Evolutionary conservation across 805 yeast species (phyloP), one percentile per base, ranked within the genome.

Genomic region (Teunomyces tritomae): DNA sequence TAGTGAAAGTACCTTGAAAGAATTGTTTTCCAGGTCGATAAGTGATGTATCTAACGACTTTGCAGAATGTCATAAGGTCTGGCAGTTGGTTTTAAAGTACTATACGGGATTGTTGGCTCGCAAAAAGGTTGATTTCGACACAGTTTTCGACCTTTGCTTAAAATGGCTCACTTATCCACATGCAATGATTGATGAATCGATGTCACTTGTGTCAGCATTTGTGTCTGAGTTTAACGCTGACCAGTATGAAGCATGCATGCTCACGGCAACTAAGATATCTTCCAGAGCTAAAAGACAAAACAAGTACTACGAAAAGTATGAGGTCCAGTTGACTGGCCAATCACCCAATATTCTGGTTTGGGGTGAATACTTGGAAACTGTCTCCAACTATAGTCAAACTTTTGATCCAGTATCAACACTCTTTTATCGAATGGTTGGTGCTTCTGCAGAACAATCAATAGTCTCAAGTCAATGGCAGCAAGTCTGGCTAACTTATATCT

Each of bases 131-230:
- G 29, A 24, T n/a, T 51, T 63, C 32, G 58, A 59, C 11, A 41
- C 40, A 13, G 32, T 64, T 4, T 56, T 61, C 35, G 50, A 48
- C 6, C 41, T 66, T 4, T 62, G 67, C 56, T 44, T 65, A 4
- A 53, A 62, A 26, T 58, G 78, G 34, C 55, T 81, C 4, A 34
- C 53, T 1, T 51, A 56, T 8, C 83, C 83, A 0, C 82, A 78
- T 57, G 47, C 55, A 1, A 53, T 60, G 2, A 46, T 78, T 6
- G 76, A 74, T 3, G 65, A 68, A 0, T 71, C 81, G 0, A 73
- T 65, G 53, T 57, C 64, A 8, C 59, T 61, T 1, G 71, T 65
- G 39, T 79, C 83, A 1, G 24, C 58, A 0, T 75, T 77, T 45
- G 63, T 79, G 1, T 62, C 80, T 1, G 32, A 47, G 2, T 35